These are phyloP conservation scores for Colletotrichum endophyticum DNA, from an alignment of 2,329 filamentous ascomycete genomes.

Conservation along the genomic window DNA sequence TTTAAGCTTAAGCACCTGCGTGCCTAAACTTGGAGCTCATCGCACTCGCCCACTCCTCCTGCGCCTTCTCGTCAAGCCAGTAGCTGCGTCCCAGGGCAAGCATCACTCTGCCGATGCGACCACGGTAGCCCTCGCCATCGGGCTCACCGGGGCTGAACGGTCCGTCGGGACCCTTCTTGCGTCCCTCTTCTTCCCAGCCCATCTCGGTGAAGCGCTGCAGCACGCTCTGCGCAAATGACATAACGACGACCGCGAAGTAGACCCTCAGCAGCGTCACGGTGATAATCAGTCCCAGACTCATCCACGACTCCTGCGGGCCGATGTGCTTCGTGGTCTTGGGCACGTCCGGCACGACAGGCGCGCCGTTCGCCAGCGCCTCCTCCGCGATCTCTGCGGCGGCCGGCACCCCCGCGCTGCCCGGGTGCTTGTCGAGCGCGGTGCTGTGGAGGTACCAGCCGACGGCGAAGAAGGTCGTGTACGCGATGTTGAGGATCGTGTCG, in stretches of 20 bases:
- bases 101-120: slow-evolving; percentile 80
- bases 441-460: slow-evolving; percentile 82
- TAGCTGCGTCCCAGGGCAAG: slow-evolving; percentile 75
- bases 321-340: slow-evolving; percentile 22
- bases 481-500: slow-evolving; percentile 81
- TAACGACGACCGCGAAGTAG: slow-evolving; percentile 85
- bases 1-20: background rate
- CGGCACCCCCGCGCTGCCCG: slow-evolving; percentile 18
- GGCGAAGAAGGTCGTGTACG: slow-evolving; percentile 83
- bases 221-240: slow-evolving; percentile 81
- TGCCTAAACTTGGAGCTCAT: slow-evolving; percentile 44
- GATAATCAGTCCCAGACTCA: slow-evolving; percentile 79
- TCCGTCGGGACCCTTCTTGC: slow-evolving; percentile 49
- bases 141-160: slow-evolving; percentile 73
- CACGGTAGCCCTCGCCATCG: slow-evolving; percentile 81
- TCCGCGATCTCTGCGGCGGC: slow-evolving; percentile 11
- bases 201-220: slow-evolving; percentile 51
- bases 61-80: slow-evolving; percentile 76
- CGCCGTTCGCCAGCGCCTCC: slow-evolving; percentile 16
- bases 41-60: slow-evolving; percentile 73
- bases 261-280: slow-evolving; percentile 76
- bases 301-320: slow-evolving; percentile 63
- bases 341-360: slow-evolving; percentile 20
- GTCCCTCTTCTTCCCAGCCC: slow-evolving; percentile 18
- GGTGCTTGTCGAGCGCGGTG: slow-evolving; percentile 37